phyloP scores from a whole-genome alignment of 768 basidiomycete species.

The Rhodosporidiobolus sp. region DNA sequence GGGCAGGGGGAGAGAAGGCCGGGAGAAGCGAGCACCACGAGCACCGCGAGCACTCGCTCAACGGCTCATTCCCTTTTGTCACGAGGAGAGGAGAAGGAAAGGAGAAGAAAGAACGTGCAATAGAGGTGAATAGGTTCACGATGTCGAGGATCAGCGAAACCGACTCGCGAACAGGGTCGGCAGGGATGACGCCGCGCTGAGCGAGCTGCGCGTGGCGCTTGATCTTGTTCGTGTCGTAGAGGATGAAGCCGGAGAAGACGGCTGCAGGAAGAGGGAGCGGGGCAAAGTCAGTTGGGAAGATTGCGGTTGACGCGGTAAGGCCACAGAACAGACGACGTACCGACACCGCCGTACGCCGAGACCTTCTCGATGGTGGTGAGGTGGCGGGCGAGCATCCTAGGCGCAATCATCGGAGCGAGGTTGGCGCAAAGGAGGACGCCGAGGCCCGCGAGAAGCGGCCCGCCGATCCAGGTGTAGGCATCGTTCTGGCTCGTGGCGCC shows the following conservation, averaged over 20 bases:
- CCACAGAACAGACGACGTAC: neutral
- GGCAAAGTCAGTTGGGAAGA: neutral
- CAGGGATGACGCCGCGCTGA: slow-evolving; percentile 63
- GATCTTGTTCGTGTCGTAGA: slow-evolving; percentile 79
- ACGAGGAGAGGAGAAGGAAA: too few species aligned
- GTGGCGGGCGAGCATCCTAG: slow-evolving; percentile 69
- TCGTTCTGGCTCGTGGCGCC: slow-evolving; percentile 84
- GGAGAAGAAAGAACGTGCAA: neutral
- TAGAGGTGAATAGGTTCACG: slow-evolving; percentile 69
- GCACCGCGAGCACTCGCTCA: too few species aligned
- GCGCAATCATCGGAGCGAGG: slow-evolving; percentile 75
- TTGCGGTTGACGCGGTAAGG: too few species aligned
- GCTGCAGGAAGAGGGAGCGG: slow-evolving; percentile 51
- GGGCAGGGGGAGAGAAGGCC: too few species aligned
- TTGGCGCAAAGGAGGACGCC: slow-evolving; percentile 81
- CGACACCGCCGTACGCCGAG: slow-evolving; percentile 77
- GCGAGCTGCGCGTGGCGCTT: slow-evolving; percentile 66
- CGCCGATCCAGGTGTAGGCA: slow-evolving; percentile 81
- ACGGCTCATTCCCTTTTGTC: too few species aligned
- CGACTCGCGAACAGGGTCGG: slow-evolving; percentile 60
- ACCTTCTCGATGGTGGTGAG: slow-evolving; percentile 73
- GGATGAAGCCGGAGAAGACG: slow-evolving; percentile 79
- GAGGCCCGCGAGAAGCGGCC: slow-evolving; percentile 81
- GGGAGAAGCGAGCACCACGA: too few species aligned
- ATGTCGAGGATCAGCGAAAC: slow-evolving; percentile 59